Evolutionary conservation across 148 eudicot species (phyloP), one percentile per base, ranked within the genome.

Genomic region (Chenopodium quinoa): DNA sequence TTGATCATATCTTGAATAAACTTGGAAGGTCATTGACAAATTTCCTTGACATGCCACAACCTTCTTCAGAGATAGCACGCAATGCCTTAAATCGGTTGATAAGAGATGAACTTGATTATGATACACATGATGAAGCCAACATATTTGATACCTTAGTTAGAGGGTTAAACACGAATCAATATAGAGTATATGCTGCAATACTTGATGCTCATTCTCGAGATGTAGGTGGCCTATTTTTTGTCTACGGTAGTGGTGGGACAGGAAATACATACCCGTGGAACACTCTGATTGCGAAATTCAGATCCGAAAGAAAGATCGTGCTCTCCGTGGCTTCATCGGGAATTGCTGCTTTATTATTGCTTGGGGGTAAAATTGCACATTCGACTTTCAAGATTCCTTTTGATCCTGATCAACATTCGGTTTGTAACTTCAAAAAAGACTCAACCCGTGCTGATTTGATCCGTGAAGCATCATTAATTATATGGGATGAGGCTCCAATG

Each of bases 401-500:
- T 50, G 11, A 75, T 52, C 64, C 22, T 11, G 78, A 75, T 29
- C 6, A 54, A 1, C 27, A 12, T 19, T 22, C 40, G 7, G 40
- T 37, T 37, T 37, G 40, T 37, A 37, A 37, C 40, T 32, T 77
- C 25, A 6, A 20, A 7, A 67, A 78, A 11, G 50, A 68, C 40
- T 46, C 62, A 6, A 19, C 25, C 3, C 56, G 34, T 23, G 73
- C 63, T 12, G 73, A 44, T 14, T 68, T 67, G 31, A 17, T 78
- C 25, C 22, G 63, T 6, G 56, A 22, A 44, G 56, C 71, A 5
- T 10, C 52, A 14, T 19, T 78, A 17, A 66, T 66, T 17, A 78
- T 78, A 78, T 68, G 75, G 75, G 75, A 78, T 52, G 29, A 78
- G 81, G 81, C 67, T 0, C 67, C 82, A 9, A 79, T 71, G 75